These are phyloP conservation scores for Hypoxylon rickii DNA, from an alignment of 495 filamentous ascomycete species.

Conservation along the genomic window DNA sequence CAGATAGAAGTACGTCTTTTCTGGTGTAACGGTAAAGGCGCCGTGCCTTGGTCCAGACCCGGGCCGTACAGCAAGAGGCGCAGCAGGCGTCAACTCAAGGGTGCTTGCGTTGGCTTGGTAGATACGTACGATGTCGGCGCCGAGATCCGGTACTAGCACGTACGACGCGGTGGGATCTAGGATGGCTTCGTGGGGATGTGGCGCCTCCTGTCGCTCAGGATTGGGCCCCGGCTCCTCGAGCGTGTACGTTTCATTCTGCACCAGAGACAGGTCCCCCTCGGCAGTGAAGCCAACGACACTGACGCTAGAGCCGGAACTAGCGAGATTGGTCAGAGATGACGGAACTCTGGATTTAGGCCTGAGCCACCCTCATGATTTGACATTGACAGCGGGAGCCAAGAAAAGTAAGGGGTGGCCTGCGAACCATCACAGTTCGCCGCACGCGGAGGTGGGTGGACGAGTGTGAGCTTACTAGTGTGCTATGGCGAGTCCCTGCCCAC, in stretches of 20 bases:
- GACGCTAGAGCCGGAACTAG: conserved; percentile 38
- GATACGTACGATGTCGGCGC: conserved; percentile 70
- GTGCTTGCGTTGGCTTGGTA: conserved; percentile 57
- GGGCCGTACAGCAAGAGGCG: conserved; percentile 39
- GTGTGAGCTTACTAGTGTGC: conserved; percentile 54
- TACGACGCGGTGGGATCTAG: conserved; percentile 71
- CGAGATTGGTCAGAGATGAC: conserved; percentile 28
- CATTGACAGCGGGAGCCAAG: conserved; percentile 20
- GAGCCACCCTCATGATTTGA: conserved; percentile 28
- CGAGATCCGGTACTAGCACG: conserved; percentile 71
- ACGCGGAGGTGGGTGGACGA: conserved; percentile 16
- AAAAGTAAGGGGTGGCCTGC: conserved; percentile 16
- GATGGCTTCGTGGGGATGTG: conserved; percentile 73
- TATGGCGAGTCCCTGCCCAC: conserved; percentile 46
- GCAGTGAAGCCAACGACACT: conserved; percentile 31
- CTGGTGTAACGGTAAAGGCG: conserved; percentile 56
- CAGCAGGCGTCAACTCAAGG: conserved; percentile 39
- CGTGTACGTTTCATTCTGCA: conserved; percentile 59
- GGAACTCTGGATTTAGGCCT: too few relatives aligned
- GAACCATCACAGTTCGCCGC: conserved; percentile 25
- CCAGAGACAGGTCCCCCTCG: conserved; percentile 37
- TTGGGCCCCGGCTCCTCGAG: conserved; percentile 53
- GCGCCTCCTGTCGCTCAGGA: conserved; percentile 60
- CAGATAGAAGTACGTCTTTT: conserved; percentile 63
- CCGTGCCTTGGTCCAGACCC: conserved; percentile 73